Base-by-base conservation (phyloP, 2,329 filamentous ascomycete species). In the Torrubiella hemipterigena region DNA sequence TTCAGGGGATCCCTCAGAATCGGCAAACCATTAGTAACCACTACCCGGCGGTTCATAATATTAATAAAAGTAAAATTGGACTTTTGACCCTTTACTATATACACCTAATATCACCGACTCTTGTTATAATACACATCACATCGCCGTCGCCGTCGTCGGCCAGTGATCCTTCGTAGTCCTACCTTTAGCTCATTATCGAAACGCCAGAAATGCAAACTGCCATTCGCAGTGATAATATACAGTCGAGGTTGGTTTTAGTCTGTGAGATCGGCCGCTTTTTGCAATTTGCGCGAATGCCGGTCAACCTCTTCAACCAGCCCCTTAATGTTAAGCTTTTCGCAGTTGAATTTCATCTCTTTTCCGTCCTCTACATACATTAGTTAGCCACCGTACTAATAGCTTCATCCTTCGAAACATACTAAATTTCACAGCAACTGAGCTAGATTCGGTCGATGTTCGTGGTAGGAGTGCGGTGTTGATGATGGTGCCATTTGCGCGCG, bases 241-340 rank as follows among this genome's bases (percentile, higher is more conserved):
- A 41, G 16, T 34, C 21, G 20, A 35, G 7, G 17, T 28, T 13
- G 18, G 16, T 5, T 42, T 47, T 49, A 58, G 35, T 73, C 70
- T 22, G 58, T 59, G 51, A 96, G 61, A 50, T 93, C 87, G 45
- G 86, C 82, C 57, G 84, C 75, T 53, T 93, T 79, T 47, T 84
- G 77, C 49, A 96, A 59, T 43, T 68, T 65, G 43, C 91, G 73
- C 30, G 86, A 94, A 61, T 96, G 85, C 47, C 91, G 70, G 54
- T 95, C 82, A 27, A 94, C 77, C 57, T 96, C 86, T 54, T 86
- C 82, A 35, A 89, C 69, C 14, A 96, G 73, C 48, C 86, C 81
- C 52, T 83, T 82, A 51, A 96, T 87, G 44, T 77, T 81, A 59
- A 87, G 66, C 55, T 79, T 81, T 44, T 83, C 77, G 42, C 84